A percentile compares a stretch with the other conserved stretches of the same genome.
Conservation (phyloP, 1,284 basidiomycete species). For the Cryptococcus sp. region DNA sequence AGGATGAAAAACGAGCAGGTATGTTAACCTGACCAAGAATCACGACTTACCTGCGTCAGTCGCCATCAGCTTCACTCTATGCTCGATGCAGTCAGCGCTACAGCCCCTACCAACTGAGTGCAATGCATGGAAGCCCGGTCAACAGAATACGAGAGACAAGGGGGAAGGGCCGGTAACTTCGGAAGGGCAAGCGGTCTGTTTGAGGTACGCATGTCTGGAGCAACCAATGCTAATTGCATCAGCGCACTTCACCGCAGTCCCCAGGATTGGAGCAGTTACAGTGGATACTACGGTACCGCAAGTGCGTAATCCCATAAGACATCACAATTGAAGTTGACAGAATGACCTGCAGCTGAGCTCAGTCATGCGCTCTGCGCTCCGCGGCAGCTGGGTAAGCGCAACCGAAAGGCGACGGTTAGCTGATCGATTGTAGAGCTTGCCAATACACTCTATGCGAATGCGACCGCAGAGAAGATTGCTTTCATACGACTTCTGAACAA, state of each 20-base stretch:
- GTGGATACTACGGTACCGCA: conserved; percentile 47
- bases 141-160: neutral
- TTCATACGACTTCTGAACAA: conserved; percentile 27
- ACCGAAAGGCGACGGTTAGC: neutral
- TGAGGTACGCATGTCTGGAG: conserved; percentile 27
- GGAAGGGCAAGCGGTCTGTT: conserved; percentile 19
- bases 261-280: conserved; percentile 53
- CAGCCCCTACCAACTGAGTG: conserved; percentile 44
- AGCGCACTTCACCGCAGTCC: conserved; percentile 51
- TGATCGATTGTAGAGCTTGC: conserved; percentile 27
- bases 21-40: neutral
- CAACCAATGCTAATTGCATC: conserved; percentile 2
- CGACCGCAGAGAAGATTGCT: conserved; percentile 38
- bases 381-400: conserved; percentile 30
- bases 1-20: conserved; percentile 12
- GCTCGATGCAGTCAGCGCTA: conserved; percentile 45
- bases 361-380: conserved; percentile 39
- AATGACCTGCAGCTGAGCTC: conserved; percentile 33
- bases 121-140: conserved; percentile 27
- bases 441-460: conserved; percentile 32
- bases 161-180: neutral
- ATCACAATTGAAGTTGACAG: no score
- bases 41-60: conserved; percentile 27
- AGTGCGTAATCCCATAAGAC: conserved; percentile 22
- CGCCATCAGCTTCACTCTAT: conserved; percentile 50